phyloP scores from a whole-genome alignment of 768 basidiomycete genomes.

The Boletus pseudopeckii region DNA sequence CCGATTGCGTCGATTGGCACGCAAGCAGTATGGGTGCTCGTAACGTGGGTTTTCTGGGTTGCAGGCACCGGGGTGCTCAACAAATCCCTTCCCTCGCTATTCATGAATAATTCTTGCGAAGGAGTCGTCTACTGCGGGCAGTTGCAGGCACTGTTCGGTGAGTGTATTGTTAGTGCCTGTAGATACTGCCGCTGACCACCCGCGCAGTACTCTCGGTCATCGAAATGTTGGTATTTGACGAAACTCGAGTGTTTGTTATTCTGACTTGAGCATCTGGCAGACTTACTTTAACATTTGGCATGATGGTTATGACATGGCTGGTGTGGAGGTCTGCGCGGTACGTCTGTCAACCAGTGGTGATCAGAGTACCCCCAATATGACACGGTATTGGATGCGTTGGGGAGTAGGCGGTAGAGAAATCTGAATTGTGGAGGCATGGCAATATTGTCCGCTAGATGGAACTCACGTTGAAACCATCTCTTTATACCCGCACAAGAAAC shows the following conservation, averaged over 20 bases:
- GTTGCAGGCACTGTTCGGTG: slow-evolving; percentile 53
- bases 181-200: slow-evolving; percentile 3
- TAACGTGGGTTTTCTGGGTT: slow-evolving; percentile 62
- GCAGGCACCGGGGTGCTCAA: slow-evolving; percentile 52
- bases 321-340: slow-evolving; percentile 50
- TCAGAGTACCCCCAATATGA: slow-evolving; percentile 25
- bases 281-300: slow-evolving; percentile 44
- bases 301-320: slow-evolving; percentile 48
- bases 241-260: neutral
- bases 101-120: slow-evolving; percentile 40
- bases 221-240: slow-evolving; percentile 41
- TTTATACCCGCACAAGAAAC: neutral
- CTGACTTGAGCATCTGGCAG: slow-evolving; percentile 28
- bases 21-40: slow-evolving; percentile 55
- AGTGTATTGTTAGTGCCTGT: neutral
- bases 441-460: neutral
- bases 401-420: slow-evolving; percentile 1
- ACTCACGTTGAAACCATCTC: neutral
- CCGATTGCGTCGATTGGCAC: slow-evolving; percentile 55
- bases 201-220: slow-evolving; percentile 47
- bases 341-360: slow-evolving; percentile 29
- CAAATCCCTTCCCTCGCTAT: slow-evolving; percentile 43
- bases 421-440: slow-evolving; percentile 3
- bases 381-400: neutral
- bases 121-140: slow-evolving; percentile 53